phyloP scores from a whole-genome alignment of 768 basidiomycete species.

The Boletus huronensis region DNA sequence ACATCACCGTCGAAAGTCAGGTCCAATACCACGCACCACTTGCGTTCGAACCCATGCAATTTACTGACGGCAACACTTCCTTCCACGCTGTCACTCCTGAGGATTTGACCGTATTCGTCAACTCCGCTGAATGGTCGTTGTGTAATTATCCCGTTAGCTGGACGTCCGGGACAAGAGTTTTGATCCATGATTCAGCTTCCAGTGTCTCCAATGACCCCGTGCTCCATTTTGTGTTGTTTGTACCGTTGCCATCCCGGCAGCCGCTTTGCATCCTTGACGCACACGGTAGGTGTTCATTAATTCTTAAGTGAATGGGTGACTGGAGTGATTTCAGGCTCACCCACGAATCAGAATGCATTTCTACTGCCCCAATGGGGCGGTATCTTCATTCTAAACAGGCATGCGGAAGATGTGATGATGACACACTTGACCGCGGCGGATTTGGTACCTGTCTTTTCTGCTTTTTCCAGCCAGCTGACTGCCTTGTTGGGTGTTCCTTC shows the following conservation, averaged over 20 bases:
- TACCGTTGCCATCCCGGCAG: conserved; percentile 66
- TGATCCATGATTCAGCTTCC: conserved; percentile 56
- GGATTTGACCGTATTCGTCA: conserved; percentile 89
- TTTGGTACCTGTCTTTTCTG: conserved; percentile 52
- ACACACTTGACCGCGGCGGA: conserved; percentile 35
- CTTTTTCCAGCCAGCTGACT: conserved; percentile 70
- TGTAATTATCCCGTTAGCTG: conserved; percentile 46
- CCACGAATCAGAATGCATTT: conserved; percentile 62
- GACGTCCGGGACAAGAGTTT: neutral
- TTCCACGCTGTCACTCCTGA: conserved; percentile 67
- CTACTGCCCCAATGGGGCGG: conserved; percentile 94
- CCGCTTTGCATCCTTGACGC: conserved; percentile 67
- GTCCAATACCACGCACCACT: conserved; percentile 89
- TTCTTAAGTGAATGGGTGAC: conserved; percentile 5
- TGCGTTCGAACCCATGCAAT: conserved; percentile 61
- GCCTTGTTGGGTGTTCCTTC: conserved; percentile 77
- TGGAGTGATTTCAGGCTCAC: conserved; percentile 37
- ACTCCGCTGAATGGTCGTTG: conserved; percentile 93
- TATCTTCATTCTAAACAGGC: conserved; percentile 72
- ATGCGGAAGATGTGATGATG: conserved; percentile 22
- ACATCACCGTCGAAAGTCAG: conserved; percentile 93
- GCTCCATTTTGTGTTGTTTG: conserved; percentile 85
- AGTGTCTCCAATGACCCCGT: conserved; percentile 92
- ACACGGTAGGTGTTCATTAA: conserved; percentile 38
- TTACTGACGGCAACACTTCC: conserved; percentile 33